Evolutionary conservation across 306 rosid species (phyloP).

Genomic region (Crotalaria pallida): DNA sequence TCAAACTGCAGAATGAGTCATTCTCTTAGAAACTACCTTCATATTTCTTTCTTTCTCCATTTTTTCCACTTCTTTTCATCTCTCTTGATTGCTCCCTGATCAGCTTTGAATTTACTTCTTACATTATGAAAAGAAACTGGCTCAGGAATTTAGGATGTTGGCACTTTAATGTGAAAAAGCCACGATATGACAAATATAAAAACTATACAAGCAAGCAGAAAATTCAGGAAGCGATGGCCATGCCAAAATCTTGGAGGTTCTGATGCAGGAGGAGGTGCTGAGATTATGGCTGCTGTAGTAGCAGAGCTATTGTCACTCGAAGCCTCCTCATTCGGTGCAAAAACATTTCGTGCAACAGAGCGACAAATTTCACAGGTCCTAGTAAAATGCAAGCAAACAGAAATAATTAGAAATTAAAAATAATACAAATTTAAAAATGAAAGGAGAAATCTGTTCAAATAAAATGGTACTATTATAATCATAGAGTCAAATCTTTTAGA

Average conservation of each 20-base stretch:
- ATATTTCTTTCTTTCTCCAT: not conserved
- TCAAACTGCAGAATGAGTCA: constrained; percentile 13
- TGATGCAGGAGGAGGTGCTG: constrained; percentile 35
- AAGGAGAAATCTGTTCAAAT: not conserved
- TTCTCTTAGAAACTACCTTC: constrained; percentile 1
- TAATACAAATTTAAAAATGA: not conserved
- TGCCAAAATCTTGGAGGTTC: constrained; percentile 87
- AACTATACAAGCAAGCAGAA: constrained; percentile 90
- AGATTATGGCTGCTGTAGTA: constrained; percentile 36
- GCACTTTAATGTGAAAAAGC: constrained; percentile 85
- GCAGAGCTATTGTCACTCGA: constrained; percentile 39
- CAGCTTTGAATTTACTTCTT: constrained; percentile 13
- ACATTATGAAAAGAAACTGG: not conserved
- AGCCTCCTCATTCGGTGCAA: constrained; percentile 52
- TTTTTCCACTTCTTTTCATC: not conserved
- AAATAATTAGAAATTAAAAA: not conserved
- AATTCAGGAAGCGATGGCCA: constrained; percentile 88
- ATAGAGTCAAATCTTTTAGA: not conserved
- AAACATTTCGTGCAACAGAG: constrained; percentile 68
- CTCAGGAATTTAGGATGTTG: constrained; percentile 36
- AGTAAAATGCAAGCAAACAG: constrained; percentile 17
- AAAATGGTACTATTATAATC: not conserved
- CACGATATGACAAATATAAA: constrained; percentile 93
- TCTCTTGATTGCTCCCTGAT: constrained; percentile 1
- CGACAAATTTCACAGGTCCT: constrained; percentile 98